Percentiles rank a stretch among this genome's conserved stretches.
phyloP scores from a whole-genome alignment of 2,329 filamentous ascomycete species.

The Trichophyton simii region DNA sequence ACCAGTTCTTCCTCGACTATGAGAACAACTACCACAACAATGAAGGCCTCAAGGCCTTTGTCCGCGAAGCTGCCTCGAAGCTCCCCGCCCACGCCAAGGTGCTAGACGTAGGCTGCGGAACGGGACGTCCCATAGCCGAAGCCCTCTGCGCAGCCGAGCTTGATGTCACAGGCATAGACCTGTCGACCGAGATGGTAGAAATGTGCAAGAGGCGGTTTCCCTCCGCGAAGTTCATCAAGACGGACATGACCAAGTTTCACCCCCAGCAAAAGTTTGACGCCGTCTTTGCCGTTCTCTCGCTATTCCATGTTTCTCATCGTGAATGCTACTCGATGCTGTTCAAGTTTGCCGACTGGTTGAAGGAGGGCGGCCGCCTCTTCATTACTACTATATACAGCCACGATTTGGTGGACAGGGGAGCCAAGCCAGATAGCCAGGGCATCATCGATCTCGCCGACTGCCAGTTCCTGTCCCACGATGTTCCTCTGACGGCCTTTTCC shows the following conservation, averaged over 20 bases:
- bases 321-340: slow-evolving; percentile 10
- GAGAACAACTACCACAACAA: slow-evolving; percentile 11
- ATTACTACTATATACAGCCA: slow-evolving; percentile 9
- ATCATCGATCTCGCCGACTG: neutral
- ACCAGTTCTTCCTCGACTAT: slow-evolving; percentile 7
- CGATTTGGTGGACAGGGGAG: neutral
- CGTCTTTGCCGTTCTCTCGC: slow-evolving; percentile 12
- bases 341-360: slow-evolving; percentile 12
- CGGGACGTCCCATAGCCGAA: slow-evolving; percentile 13
- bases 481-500: neutral
- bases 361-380: slow-evolving; percentile 7
- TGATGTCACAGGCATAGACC: slow-evolving; percentile 13
- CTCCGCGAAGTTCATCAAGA: slow-evolving; percentile 10
- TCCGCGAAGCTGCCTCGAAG: slow-evolving; percentile 3
- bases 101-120: slow-evolving; percentile 16
- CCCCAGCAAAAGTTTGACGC: slow-evolving; percentile 7
- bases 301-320: slow-evolving; percentile 11
- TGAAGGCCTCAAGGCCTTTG: slow-evolving; percentile 6
- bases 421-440: neutral
- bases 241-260: slow-evolving; percentile 13
- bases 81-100: slow-evolving; percentile 7
- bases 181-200: slow-evolving; percentile 13
- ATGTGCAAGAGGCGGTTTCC: slow-evolving; percentile 10
- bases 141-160: slow-evolving; percentile 12
- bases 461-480: neutral